Evolutionary conservation across 1,284 basidiomycete genomes (phyloP).

Genomic region (Gastroboletus turbinatus): DNA sequence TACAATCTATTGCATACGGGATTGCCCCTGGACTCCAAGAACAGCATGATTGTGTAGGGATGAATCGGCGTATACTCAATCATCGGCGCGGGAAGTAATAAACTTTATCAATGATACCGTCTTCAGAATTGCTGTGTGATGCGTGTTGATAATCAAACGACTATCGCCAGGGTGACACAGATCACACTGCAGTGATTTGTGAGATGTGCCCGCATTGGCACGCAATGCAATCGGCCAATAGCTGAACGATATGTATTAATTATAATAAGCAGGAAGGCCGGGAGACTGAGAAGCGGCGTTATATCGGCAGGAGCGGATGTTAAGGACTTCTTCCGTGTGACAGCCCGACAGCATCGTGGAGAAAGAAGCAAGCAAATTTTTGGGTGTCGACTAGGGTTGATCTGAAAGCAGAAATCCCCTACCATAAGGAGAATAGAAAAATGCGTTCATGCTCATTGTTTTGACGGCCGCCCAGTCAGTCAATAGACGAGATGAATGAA

Average conservation of each 20-base stretch:
- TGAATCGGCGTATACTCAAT: neutral
- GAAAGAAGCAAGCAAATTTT: constrained; percentile 13
- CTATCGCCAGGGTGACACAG: neutral
- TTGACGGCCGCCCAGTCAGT: neutral
- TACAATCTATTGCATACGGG: neutral
- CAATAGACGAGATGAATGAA: neutral
- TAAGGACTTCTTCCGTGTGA: neutral
- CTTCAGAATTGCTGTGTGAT: neutral
- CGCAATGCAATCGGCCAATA: neutral
- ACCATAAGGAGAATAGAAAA: constrained; percentile 13
- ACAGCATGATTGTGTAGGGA: neutral
- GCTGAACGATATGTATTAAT: neutral
- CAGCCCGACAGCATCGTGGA: constrained; percentile 17
- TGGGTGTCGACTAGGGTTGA: neutral
- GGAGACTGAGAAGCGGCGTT: neutral
- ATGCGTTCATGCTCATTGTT: neutral
- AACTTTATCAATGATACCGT: neutral
- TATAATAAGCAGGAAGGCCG: neutral
- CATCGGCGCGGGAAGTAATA: neutral
- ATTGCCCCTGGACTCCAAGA: neutral
- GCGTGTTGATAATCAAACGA: neutral
- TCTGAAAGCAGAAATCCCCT: neutral
- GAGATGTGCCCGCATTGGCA: too few relatives aligned
- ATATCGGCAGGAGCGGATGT: neutral
- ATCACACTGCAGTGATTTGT: neutral